phyloP scores from a whole-genome alignment of 495 filamentous ascomycete genomes.

The Oidiodendron maius region DNA sequence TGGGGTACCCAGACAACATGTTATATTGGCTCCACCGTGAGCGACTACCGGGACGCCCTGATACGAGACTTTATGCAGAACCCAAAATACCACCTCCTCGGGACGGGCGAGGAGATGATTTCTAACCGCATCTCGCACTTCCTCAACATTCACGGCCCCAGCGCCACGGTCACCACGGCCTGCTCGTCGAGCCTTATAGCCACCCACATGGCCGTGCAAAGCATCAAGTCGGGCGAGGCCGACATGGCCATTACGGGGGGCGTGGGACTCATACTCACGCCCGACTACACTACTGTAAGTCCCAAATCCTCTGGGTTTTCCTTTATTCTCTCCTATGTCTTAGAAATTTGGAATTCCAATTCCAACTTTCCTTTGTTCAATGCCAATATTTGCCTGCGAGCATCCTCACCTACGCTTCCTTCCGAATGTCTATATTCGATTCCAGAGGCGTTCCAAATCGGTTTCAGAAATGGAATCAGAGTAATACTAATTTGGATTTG shows the following conservation, averaged over 20 bases:
- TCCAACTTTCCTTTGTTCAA: too few relatives aligned
- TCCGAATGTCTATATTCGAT: too few relatives aligned
- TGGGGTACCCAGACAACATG: constrained; percentile 22
- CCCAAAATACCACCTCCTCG: constrained; percentile 27
- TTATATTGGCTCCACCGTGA: constrained; percentile 27
- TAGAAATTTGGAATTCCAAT: too few relatives aligned
- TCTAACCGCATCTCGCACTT: constrained; percentile 60
- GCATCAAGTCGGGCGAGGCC: constrained; percentile 55
- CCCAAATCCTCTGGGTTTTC: constrained; percentile 11
- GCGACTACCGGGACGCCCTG: constrained; percentile 30
- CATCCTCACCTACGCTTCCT: too few relatives aligned
- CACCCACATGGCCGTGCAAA: constrained; percentile 71
- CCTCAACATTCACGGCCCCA: constrained; percentile 48
- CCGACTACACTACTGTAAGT: too few relatives aligned
- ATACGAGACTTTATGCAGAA: constrained; percentile 26
- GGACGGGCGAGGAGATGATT: constrained; percentile 46
- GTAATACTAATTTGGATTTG: too few relatives aligned
- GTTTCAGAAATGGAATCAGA: too few relatives aligned
- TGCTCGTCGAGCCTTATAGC: constrained; percentile 70
- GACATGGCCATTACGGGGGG: constrained; percentile 27
- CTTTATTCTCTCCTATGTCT: too few relatives aligned
- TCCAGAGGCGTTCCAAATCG: too few relatives aligned
- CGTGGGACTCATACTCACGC: constrained; percentile 11
- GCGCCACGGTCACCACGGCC: constrained; percentile 79
- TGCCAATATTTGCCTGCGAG: too few relatives aligned